Conservation (phyloP, 352 stramenopile genomes). For the Phytophthora sansomeana region DNA sequence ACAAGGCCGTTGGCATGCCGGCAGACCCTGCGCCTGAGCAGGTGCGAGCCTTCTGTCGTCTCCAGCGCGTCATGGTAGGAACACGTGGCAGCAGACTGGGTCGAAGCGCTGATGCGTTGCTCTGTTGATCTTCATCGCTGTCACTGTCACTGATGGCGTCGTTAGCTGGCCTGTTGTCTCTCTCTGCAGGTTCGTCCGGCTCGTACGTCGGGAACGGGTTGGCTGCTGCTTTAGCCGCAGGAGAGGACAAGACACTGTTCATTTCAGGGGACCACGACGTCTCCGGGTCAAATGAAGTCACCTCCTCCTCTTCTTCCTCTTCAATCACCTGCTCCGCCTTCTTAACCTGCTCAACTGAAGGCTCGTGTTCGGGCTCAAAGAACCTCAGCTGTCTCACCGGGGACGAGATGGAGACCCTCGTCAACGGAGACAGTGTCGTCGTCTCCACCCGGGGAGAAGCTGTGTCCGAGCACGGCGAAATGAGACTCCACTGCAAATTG, state of each 20-base stretch:
- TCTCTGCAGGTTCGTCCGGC: constrained; percentile 19
- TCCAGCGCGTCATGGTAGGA: constrained; percentile 30
- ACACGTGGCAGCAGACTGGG: constrained; percentile 32
- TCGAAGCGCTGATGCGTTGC: constrained; percentile 5
- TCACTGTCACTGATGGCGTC: constrained; percentile 24
- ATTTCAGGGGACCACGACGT: constrained; percentile 31
- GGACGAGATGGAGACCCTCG: constrained; percentile 30
- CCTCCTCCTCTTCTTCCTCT: constrained; percentile 18
- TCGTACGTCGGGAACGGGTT: constrained; percentile 32
- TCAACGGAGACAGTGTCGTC: constrained; percentile 29
- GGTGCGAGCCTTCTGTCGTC: constrained; percentile 50
- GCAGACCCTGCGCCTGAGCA: constrained; percentile 45
- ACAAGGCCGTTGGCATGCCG: constrained; percentile 35
- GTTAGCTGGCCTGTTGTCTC: neutral
- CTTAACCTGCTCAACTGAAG: constrained; percentile 7
- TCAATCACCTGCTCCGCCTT: constrained; percentile 21
- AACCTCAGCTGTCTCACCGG: constrained; percentile 23
- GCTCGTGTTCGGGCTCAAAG: constrained; percentile 36
- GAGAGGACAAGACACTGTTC: constrained; percentile 22
- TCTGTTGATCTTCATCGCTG: constrained; percentile 18
- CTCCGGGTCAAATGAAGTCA: constrained; percentile 21
- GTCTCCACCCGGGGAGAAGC: constrained; percentile 19
- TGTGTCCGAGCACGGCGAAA: constrained; percentile 61
- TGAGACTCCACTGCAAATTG: constrained; percentile 48
- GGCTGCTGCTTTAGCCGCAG: neutral